Evolutionary conservation across 257 asterid genomes (phyloP).

Genomic region (Penstemon eatonii): DNA sequence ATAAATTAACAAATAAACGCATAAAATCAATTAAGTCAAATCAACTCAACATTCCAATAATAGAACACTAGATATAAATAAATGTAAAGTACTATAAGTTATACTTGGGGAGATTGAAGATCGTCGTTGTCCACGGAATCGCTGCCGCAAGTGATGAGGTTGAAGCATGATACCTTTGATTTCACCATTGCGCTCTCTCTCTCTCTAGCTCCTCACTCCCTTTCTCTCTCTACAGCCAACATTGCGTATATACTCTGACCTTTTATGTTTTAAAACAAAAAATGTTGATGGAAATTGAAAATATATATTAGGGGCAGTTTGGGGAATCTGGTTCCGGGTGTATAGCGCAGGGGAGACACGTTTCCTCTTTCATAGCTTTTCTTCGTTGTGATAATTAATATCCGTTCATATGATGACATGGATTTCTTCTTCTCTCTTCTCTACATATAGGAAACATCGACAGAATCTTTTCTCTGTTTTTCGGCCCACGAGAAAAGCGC

Average conservation of each 20-base stretch:
- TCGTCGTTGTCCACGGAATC: constrained; percentile 65
- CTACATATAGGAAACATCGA: background rate
- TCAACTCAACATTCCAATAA: background rate
- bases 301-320: constrained; percentile 34
- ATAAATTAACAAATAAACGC: constrained; percentile 1
- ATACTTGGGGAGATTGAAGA: constrained; percentile 56
- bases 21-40: constrained; percentile 21
- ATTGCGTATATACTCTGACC: constrained; percentile 9
- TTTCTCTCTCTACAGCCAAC: constrained; percentile 30
- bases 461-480: background rate
- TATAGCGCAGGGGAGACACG: constrained; percentile 11
- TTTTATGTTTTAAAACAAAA: constrained; percentile 15
- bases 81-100: background rate
- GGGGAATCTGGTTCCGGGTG: constrained; percentile 53
- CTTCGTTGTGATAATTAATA: constrained; percentile 14
- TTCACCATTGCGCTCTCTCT: constrained; percentile 57
- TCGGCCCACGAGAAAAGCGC: no score
- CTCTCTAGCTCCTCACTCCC: constrained; percentile 5
- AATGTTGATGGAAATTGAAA: constrained; percentile 43
- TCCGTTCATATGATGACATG: constrained; percentile 21
- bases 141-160: constrained; percentile 73
- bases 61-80: constrained; percentile 3
- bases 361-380: constrained; percentile 16
- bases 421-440: background rate
- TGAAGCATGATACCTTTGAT: constrained; percentile 73